Base-by-base conservation (phyloP, 2,329 filamentous ascomycete species). In the Aspergillus japonicus region DNA sequence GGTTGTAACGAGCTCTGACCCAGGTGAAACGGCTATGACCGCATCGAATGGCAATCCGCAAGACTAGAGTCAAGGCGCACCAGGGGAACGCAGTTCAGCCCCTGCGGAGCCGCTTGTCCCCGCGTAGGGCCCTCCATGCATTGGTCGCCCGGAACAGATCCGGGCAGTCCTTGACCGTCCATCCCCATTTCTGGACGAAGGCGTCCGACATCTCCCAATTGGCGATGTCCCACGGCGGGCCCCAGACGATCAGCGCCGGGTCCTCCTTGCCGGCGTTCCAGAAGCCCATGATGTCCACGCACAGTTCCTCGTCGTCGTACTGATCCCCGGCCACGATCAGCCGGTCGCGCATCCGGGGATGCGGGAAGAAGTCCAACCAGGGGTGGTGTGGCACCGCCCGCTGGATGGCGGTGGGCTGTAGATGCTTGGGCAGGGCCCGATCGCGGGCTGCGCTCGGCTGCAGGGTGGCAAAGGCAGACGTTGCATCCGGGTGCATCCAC, bases 191-290 rank as follows among this genome's bases (percentile, higher is more conserved):
- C 39, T 62, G 68, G 2, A 78, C 62, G 61, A 83, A 82, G 0
- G 56, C 58, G 1, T 70, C 68, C 7, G 72, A 79, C 0, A 77
- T 70, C 60, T 83, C 81, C 81, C 81, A 83, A 5, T 71, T 75
- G 0, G 57, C 60, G 3, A 68, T 44, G 14, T 81, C 72, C 67
- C 73, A 77, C 0, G 80, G 70, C 10, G 78, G 74, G 0, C 78
- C 77, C 80, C 80, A 82, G 3, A 81, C 75, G 8, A 82, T 72
- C 1, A 82, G 51, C 2, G 47, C 54, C 26, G 6, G 26, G 11
- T 35, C 33, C 2, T 29, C 31, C 61, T 70, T 31, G 68, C 50
- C 47, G 23, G 66, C 55, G 7, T 55, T 50, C 55, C 58, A 63
- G 26, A 58, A 63, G 2, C 55, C 73, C 54, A 74, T 67, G 14